Evolutionary conservation across 1,139 yeast species (phyloP), one percentile per base, ranked within the genome.

Genomic region (Yamadazyma dendronema): DNA sequence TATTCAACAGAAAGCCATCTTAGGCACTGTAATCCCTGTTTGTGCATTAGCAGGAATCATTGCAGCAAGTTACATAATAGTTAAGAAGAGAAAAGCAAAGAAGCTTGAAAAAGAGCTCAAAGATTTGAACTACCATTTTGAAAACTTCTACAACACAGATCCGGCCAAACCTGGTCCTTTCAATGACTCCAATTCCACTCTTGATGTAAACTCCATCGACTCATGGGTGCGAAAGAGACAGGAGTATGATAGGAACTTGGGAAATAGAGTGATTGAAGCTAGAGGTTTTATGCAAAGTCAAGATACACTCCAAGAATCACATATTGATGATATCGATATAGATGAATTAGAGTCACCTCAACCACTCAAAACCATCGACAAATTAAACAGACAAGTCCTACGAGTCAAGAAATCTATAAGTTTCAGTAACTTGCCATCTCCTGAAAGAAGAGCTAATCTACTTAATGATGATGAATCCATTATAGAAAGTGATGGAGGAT

Each of bases 181-280:
- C 32, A 65, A 62, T 41, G 81, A 77, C 47, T 63, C 74, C 11
- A 53, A 58, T 31, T 73, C 79, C 2, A 62, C 68, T 0, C 44
- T 62, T 26, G 65, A 58, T 34, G 62, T 49, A 1, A 56, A 59
- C 14, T 61, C 66, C 4, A 71, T 77, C 17, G 70, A 67, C 40
- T 74, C 79, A 9, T 77, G 81, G 81, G 68, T 67, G 29, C 62
- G 66, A 28, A 77, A 77, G 49, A 58, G 81, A 45, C 72, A 70
- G 41, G 70, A 71, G 39, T 75, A 63, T 46, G 79, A 75, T 34
- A 60, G 59, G 37, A 26, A 14, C 6, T 19, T 19, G 9, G 22
- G 22, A 19, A 9, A 19, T 19, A 19, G 9, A 9, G 6, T 19
- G 9, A 7, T 14, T 13, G 29, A 26, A 8, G 29, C 9, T 14